Base-by-base conservation (phyloP, 345 rosid species). In the Euphorbia peplus region DNA sequence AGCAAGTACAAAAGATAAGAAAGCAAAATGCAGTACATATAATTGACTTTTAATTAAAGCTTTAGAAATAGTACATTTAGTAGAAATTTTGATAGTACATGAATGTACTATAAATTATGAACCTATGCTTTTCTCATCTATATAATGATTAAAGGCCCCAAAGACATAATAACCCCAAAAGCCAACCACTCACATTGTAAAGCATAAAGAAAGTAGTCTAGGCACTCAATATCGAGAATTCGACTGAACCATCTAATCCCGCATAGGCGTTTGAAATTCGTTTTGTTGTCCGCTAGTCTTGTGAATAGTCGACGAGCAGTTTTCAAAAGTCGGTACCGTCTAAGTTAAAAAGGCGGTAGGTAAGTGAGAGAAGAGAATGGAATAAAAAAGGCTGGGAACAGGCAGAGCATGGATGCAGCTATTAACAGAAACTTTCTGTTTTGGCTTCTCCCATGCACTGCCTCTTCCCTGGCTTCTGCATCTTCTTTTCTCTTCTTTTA, bases 401-500 rank as follows among this genome's bases (percentile, higher is more conserved):
- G 83, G 80, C 87, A 82, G 90, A 81, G 92, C 91, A 85, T 79
- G 88, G 87, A 84, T 84, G 75, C 81, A 84, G 71, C 75, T 56
- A 77, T 65, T 72, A 68, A 83, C 79, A 73, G 72, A 61, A 55
- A 44, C 16, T 29, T 1, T 59, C 73, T 86, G 87, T 82, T 84
- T 77, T 74, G 79, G 78, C 80, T 82, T 87, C 73, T 60, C 81
- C 88, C 92, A 74, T 91, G 97, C 95, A 88, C 97, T 91, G 97
- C 95, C 97, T 91, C 97, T 91, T 91, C 96, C 90, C 93, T 90
- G 93, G 96, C 91, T 87, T 50, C 59, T 35, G 29, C 68, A 46
- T 25, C 22, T 44, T 8, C 19, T 35, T 1, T 60, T 18, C 25
- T 19, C 37, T 19, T 60, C 8, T 19, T 29, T 8, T 32, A 32